Conservation (phyloP, 176 grass and related monocot genomes). For the Chrysopogon serrulatus region DNA sequence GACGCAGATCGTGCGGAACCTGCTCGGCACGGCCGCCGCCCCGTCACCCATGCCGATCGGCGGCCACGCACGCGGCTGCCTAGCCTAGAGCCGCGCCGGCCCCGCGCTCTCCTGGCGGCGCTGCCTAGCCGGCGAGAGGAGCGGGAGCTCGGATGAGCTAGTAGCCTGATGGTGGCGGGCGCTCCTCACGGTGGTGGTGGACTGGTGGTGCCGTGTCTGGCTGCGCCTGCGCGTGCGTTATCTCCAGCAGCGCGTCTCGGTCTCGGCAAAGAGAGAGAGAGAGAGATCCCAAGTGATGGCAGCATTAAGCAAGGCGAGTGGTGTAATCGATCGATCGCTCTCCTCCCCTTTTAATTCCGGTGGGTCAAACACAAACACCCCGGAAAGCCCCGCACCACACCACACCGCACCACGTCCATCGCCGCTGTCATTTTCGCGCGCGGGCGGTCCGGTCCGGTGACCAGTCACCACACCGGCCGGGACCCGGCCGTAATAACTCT, state of each 20-base stretch:
- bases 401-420: neutral
- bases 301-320: slow-evolving; percentile 15
- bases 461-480: neutral
- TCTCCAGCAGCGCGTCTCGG: neutral
- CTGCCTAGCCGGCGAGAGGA: neutral
- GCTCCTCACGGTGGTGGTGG: neutral
- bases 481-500: slow-evolving; percentile 24
- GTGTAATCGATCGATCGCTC: slow-evolving; percentile 19
- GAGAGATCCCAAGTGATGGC: slow-evolving; percentile 17
- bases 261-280: too few species aligned
- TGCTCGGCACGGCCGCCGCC: slow-evolving; percentile 29
- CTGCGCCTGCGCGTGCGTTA: slow-evolving; percentile 13
- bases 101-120: neutral
- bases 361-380: slow-evolving; percentile 34
- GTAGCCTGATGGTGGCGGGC: neutral
- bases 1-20: slow-evolving; percentile 76
- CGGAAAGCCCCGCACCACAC: neutral
- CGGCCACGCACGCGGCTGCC: neutral
- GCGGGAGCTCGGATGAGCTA: neutral
- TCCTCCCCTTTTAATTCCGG: slow-evolving; percentile 10
- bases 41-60: slow-evolving; percentile 27
- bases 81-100: neutral
- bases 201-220: slow-evolving; percentile 27
- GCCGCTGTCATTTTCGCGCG: slow-evolving; percentile 36
- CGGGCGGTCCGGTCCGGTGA: neutral